Evolutionary conservation across 2,329 filamentous ascomycete species (phyloP).

Genomic region (Claviceps capensis): DNA sequence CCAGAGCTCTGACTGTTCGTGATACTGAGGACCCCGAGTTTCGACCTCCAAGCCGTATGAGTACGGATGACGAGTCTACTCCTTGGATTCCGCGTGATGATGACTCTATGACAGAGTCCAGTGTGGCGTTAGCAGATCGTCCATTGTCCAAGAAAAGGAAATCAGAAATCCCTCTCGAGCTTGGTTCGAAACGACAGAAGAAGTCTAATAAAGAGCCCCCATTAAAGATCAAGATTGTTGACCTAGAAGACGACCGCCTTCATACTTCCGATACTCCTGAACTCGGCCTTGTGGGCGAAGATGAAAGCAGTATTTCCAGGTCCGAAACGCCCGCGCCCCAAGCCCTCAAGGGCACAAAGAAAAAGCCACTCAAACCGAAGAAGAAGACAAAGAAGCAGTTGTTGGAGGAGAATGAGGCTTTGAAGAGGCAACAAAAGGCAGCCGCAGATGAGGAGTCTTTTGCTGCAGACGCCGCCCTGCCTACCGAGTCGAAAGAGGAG

Average conservation of each 20-base stretch:
- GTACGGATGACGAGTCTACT: slow-evolving; percentile 41
- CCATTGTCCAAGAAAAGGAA: slow-evolving; percentile 55
- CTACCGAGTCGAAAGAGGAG: slow-evolving; percentile 15
- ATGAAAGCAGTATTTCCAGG: slow-evolving; percentile 25
- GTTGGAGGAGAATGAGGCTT: slow-evolving; percentile 51
- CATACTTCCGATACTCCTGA: slow-evolving; percentile 38
- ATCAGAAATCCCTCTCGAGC: slow-evolving; percentile 50
- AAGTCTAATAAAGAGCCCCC: slow-evolving; percentile 61
- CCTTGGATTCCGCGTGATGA: slow-evolving; percentile 39
- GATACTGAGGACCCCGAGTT: slow-evolving; percentile 83
- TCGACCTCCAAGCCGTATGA: slow-evolving; percentile 62
- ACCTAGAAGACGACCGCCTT: slow-evolving; percentile 32
- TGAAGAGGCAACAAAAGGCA: slow-evolving; percentile 41
- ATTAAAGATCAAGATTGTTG: slow-evolving; percentile 50
- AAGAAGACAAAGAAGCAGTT: slow-evolving; percentile 70
- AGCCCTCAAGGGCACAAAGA: slow-evolving; percentile 38
- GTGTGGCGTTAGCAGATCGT: slow-evolving; percentile 49
- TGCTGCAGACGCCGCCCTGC: slow-evolving; percentile 29
- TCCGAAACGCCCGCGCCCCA: slow-evolving; percentile 32
- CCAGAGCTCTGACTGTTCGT: slow-evolving; percentile 41
- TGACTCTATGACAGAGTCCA: slow-evolving; percentile 58
- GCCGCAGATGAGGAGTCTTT: slow-evolving; percentile 19
- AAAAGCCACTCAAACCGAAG: slow-evolving; percentile 44
- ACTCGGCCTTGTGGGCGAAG: slow-evolving; percentile 29
- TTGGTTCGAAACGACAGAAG: slow-evolving; percentile 65